Evolutionary conservation across 176 grass and related monocot species (phyloP).

Genomic region (Thalia dealbata): DNA sequence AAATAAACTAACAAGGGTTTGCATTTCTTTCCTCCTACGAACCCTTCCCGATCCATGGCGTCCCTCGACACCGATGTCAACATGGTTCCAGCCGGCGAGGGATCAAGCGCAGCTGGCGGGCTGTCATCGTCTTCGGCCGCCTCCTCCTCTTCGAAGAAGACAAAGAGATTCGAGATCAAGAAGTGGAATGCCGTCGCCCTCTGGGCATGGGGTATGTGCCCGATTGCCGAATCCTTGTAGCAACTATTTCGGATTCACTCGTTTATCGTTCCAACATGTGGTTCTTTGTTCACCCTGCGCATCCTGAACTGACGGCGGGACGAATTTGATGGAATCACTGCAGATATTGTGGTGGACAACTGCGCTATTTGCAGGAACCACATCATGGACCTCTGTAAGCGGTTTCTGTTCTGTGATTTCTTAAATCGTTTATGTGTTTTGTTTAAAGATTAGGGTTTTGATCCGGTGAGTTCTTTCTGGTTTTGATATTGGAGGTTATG

Average conservation of each 20-base stretch:
- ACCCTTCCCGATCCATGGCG: constrained; percentile 35
- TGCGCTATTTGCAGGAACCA: constrained; percentile 98
- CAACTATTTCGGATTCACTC: background rate
- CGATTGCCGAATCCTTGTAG: background rate
- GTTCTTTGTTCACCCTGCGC: background rate
- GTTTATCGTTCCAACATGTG: background rate
- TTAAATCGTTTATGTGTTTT: background rate
- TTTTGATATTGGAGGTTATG: background rate
- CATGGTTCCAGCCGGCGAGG: constrained; percentile 40
- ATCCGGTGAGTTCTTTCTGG: constrained; percentile 7
- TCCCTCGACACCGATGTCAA: constrained; percentile 79
- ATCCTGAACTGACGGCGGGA: background rate
- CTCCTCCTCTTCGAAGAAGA: constrained; percentile 33
- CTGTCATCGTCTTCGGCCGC: constrained; percentile 24
- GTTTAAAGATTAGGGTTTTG: constrained; percentile 14
- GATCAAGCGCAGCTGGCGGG: constrained; percentile 26
- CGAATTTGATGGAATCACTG: constrained; percentile 1
- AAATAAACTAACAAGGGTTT: no score
- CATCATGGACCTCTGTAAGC: constrained; percentile 99
- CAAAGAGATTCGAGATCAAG: constrained; percentile 90
- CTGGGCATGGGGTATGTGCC: constrained; percentile 82
- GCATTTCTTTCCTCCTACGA: background rate
- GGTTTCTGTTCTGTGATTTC: background rate
- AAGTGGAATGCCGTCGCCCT: constrained; percentile 99
- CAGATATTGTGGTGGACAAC: constrained; percentile 98